Evolutionary conservation across 176 grass and related monocot species (phyloP).

Genomic region (Oryza nivara): DNA sequence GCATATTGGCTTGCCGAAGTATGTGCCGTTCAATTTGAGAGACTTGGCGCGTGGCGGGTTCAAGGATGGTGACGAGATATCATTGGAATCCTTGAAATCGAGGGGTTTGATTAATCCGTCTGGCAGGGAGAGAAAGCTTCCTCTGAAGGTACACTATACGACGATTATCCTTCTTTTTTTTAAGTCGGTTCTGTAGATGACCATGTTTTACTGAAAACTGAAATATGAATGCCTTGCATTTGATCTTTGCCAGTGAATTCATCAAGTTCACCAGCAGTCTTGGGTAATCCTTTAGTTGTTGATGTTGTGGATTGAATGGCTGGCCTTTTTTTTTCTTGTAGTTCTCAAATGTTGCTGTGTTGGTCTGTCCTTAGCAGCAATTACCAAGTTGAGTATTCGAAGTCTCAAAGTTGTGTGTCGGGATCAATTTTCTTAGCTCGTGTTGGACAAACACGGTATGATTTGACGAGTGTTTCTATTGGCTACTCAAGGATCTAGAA

Average conservation of each 20-base stretch:
- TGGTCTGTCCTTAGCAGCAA: background rate
- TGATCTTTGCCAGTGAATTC: background rate
- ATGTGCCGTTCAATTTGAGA: constrained; percentile 86
- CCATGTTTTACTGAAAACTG: constrained; percentile 15
- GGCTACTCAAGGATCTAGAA: background rate
- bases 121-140: constrained; percentile 85
- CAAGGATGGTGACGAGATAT: constrained; percentile 90
- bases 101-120: constrained; percentile 88
- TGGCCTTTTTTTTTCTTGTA: background rate
- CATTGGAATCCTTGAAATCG: constrained; percentile 76
- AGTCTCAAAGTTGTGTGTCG: background rate
- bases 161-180: background rate
- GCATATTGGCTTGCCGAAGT: constrained; percentile 87
- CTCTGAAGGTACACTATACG: constrained; percentile 73
- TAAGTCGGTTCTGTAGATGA: background rate
- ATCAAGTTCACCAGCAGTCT: background rate
- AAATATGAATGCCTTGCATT: background rate
- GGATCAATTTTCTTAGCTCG: constrained; percentile 13
- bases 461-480: background rate
- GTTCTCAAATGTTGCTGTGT: constrained; percentile 1
- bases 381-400: background rate
- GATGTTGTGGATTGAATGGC: background rate
- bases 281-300: background rate
- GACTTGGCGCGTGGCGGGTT: constrained; percentile 76
- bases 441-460: constrained; percentile 17